phyloP scores from a whole-genome alignment of 139 green algal genomes.

The Tetradesmus obliquus region DNA sequence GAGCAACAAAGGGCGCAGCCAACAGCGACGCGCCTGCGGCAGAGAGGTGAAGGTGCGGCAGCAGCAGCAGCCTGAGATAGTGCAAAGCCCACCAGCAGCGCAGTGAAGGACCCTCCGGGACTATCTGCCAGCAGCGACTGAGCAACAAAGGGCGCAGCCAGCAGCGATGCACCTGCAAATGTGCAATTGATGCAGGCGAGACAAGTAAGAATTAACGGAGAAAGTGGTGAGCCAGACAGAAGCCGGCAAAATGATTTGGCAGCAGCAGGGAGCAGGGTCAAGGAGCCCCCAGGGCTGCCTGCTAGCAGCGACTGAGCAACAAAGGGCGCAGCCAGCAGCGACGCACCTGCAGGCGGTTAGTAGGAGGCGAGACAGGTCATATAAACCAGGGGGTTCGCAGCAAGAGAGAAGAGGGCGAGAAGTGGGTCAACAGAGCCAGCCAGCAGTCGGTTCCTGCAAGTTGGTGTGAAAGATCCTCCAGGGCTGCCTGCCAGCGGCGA shows the following conservation, averaged over 20 bases:
- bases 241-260: background rate
- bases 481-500: conserved; percentile 73
- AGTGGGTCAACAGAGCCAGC: conserved; percentile 58
- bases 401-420: background rate
- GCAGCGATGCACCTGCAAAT: conserved; percentile 64
- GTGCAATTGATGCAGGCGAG: background rate
- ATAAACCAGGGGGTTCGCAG: too few species aligned
- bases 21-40: conserved; percentile 66
- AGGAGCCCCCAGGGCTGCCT: conserved; percentile 71
- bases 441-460: conserved; percentile 58
- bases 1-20: conserved; percentile 79
- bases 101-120: conserved; percentile 76
- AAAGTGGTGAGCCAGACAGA: background rate
- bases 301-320: conserved; percentile 78
- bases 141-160: conserved; percentile 79
- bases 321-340: conserved; percentile 74
- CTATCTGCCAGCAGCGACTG: conserved; percentile 70
- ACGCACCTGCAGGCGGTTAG: conserved; percentile 56
- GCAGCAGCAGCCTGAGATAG: conserved; percentile 71
- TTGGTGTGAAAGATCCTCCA: conserved; percentile 75
- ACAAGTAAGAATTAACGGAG: background rate
- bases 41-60: background rate
- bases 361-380: too few species aligned
- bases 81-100: conserved; percentile 83
- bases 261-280: conserved; percentile 64